Percentiles rank a stretch among this genome's conserved stretches.
These are phyloP conservation scores for Homolaphlyctis polyrhiza DNA, from an alignment of 371 early-diverging fungal genomes.

Conservation along the genomic window DNA sequence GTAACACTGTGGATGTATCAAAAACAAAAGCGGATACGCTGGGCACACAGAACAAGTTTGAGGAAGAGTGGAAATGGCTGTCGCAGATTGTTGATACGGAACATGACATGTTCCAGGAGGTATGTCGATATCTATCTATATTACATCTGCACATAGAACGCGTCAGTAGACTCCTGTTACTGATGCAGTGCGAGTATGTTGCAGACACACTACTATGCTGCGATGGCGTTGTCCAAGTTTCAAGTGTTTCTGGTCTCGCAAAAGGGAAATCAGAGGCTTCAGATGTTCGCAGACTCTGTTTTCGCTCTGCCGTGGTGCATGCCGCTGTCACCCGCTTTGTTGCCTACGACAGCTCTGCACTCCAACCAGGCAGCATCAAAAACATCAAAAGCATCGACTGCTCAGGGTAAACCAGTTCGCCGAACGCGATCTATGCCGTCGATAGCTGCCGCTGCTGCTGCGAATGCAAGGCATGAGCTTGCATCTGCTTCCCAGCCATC, in stretches of 20 bases:
- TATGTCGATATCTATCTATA: too few relatives aligned
- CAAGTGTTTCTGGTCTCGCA: constrained; percentile 16
- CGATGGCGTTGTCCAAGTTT: constrained; percentile 17
- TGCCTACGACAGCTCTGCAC: background rate
- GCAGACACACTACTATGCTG: constrained; percentile 17
- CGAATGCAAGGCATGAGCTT: too few relatives aligned
- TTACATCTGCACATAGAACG: constrained; percentile 25
- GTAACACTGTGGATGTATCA: too few relatives aligned
- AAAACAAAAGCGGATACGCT: background rate
- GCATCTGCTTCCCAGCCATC: too few relatives aligned
- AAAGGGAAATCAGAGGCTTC: constrained; percentile 20
- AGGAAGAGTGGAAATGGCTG: background rate
- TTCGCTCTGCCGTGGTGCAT: constrained; percentile 21
- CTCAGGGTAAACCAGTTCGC: background rate
- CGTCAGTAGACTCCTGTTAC: constrained; percentile 13
- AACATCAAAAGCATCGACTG: background rate
- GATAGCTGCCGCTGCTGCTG: constrained; percentile 31
- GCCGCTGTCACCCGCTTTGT: background rate
- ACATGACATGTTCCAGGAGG: constrained; percentile 4
- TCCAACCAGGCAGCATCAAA: background rate
- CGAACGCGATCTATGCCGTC: background rate
- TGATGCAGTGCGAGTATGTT: constrained; percentile 5
- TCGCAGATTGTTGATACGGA: constrained; percentile 1
- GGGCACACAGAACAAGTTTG: background rate
- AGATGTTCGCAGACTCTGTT: constrained; percentile 36